Conservation (phyloP, 352 stramenopile genomes). For the Globisporangium nagaii region DNA sequence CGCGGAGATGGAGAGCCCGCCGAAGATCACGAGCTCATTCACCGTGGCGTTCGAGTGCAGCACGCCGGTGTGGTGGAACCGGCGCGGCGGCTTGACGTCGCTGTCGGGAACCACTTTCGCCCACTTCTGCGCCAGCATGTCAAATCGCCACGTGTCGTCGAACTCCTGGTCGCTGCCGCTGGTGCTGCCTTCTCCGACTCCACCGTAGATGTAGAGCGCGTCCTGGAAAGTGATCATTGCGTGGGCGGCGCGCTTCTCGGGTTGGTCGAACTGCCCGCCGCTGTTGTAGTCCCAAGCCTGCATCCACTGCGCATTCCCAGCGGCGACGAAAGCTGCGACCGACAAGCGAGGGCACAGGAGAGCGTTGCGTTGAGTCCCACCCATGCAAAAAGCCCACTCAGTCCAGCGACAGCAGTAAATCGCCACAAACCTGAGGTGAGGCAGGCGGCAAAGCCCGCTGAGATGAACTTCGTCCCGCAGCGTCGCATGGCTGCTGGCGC, state of each 20-base stretch:
- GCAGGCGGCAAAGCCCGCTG: background rate
- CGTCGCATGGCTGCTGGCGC: background rate
- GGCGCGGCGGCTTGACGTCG: conserved; percentile 20
- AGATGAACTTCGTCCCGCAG: background rate
- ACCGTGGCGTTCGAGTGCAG: conserved; percentile 36
- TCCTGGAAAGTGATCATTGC: conserved; percentile 40
- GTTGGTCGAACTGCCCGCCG: conserved; percentile 14
- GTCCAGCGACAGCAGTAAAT: background rate
- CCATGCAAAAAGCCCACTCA: too few species aligned
- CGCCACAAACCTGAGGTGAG: background rate
- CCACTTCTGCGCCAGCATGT: conserved; percentile 31
- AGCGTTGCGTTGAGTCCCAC: background rate
- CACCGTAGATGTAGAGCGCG: conserved; percentile 57
- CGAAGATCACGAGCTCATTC: conserved; percentile 46
- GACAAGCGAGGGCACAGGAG: background rate
- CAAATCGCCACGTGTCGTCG: conserved; percentile 71
- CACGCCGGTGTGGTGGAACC: conserved; percentile 37
- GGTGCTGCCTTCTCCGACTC: conserved; percentile 27
- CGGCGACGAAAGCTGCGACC: background rate
- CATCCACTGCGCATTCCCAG: conserved; percentile 36
- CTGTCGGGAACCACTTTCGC: conserved; percentile 16
- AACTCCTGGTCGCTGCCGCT: conserved; percentile 39
- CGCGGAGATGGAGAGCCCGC: conserved; percentile 33
- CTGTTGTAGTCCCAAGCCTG: conserved; percentile 34
- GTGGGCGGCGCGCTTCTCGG: conserved; percentile 50